These are phyloP conservation scores for Syzygium jambos DNA, from an alignment of 345 rosid genomes.

Conservation along the genomic window DNA sequence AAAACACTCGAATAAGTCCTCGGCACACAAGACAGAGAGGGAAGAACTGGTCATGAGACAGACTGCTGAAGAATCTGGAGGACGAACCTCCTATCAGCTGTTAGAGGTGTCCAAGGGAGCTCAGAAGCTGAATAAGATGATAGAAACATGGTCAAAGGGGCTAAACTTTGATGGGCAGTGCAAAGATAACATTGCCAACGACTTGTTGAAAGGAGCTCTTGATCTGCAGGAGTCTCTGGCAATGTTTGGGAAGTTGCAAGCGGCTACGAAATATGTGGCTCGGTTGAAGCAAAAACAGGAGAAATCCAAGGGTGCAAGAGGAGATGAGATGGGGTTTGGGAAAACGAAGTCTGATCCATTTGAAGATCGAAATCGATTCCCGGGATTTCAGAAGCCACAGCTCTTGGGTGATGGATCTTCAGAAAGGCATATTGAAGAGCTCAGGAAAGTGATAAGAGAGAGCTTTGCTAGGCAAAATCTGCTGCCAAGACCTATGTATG, in stretches of 20 bases:
- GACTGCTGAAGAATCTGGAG: constrained; percentile 12
- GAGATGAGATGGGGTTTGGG: constrained; percentile 22
- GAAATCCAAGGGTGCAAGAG: constrained; percentile 3
- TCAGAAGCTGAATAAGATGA: constrained; percentile 62
- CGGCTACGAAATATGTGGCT: constrained; percentile 40
- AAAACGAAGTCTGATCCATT: constrained; percentile 16
- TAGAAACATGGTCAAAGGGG: constrained; percentile 59
- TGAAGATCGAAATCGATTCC: constrained; percentile 14
- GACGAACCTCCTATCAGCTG: constrained; percentile 56
- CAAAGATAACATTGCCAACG: constrained; percentile 50
- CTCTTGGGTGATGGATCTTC: constrained; percentile 39
- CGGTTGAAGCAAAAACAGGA: constrained; percentile 39
- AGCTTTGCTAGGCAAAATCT: constrained; percentile 61
- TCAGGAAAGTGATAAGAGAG: constrained; percentile 43
- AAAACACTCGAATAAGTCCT: constrained; percentile 14
- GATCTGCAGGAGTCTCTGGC: constrained; percentile 79
- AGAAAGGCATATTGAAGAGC: constrained; percentile 50
- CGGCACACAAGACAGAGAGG: constrained; percentile 10
- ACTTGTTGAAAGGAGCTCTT: constrained; percentile 73
- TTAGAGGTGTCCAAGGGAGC: constrained; percentile 73
- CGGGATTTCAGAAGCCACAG: constrained; percentile 15
- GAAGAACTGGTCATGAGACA: constrained; percentile 7
- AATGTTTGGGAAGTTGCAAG: constrained; percentile 75
- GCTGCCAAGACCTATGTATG: background rate
- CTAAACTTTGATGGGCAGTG: constrained; percentile 25